Evolutionary conservation across 768 basidiomycete species (phyloP).

Genomic region (Macrolepiota fuliginosa): DNA sequence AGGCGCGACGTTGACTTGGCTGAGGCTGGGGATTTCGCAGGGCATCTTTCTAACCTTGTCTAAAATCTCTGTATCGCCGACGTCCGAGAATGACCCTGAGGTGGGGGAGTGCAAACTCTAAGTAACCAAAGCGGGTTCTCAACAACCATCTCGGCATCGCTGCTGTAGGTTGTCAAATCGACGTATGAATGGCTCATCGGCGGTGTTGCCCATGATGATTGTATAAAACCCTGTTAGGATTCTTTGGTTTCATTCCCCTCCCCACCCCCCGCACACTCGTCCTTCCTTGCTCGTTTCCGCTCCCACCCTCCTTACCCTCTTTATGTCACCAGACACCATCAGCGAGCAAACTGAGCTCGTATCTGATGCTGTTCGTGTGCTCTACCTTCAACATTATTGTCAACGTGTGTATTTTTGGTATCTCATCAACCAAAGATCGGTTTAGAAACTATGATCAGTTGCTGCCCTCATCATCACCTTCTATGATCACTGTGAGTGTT

Average conservation of each 20-base stretch:
- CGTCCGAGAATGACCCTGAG: background rate
- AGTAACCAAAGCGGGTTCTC: background rate
- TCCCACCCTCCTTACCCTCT: background rate
- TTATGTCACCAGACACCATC: background rate
- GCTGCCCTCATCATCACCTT: conserved; percentile 19
- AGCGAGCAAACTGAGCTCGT: background rate
- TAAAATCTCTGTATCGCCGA: conserved; percentile 23
- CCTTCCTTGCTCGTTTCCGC: background rate
- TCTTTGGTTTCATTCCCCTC: background rate
- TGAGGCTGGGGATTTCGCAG: no score
- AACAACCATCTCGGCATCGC: background rate
- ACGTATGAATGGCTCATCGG: background rate
- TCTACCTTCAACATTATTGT: conserved; percentile 19
- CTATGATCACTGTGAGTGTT: conserved; percentile 22
- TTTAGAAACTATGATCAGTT: conserved; percentile 11
- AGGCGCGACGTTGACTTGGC: no score
- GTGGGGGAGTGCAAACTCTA: background rate
- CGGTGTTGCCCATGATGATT: background rate
- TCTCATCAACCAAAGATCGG: background rate
- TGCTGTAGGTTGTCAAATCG: background rate
- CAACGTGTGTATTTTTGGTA: conserved; percentile 18
- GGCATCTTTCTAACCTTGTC: no score
- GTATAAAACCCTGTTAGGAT: background rate
- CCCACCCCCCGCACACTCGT: background rate
- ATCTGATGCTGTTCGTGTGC: background rate